Evolutionary conservation across 768 basidiomycete genomes (phyloP).

Genomic region (Trichaptum fuscoviolaceum): DNA sequence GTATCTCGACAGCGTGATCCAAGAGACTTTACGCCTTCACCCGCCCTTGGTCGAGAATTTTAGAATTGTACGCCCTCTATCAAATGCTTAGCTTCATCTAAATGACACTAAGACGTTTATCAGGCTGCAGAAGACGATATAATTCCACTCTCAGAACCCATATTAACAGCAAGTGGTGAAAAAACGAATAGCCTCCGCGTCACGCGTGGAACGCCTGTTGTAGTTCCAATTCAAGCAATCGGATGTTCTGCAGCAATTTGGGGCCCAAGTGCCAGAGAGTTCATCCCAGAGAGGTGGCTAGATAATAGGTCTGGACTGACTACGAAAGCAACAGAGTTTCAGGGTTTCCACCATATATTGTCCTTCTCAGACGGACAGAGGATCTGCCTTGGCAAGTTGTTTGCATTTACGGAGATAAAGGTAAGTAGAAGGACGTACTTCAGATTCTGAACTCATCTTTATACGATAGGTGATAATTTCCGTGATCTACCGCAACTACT

Average conservation of each 20-base stretch:
- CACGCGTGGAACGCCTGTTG: constrained; percentile 42
- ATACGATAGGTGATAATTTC: constrained; percentile 32
- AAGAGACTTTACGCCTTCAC: constrained; percentile 90
- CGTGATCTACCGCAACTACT: constrained; percentile 37
- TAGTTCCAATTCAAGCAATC: constrained; percentile 38
- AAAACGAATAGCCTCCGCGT: constrained; percentile 32
- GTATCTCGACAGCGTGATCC: constrained; percentile 81
- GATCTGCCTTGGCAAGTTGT: constrained; percentile 40
- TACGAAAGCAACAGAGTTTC: constrained; percentile 27
- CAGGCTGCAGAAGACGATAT: constrained; percentile 46
- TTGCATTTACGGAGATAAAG: constrained; percentile 42
- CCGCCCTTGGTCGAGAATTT: constrained; percentile 53
- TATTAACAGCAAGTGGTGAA: constrained; percentile 16
- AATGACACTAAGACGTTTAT: background rate
- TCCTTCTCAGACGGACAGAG: constrained; percentile 42
- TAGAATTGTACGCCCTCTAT: constrained; percentile 27
- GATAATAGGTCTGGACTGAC: constrained; percentile 21
- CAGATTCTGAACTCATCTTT: background rate
- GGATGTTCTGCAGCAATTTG: constrained; percentile 53
- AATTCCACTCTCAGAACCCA: constrained; percentile 49
- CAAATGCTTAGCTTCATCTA: background rate
- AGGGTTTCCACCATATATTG: constrained; percentile 34
- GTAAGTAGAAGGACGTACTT: constrained; percentile 15
- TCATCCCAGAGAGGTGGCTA: constrained; percentile 64
- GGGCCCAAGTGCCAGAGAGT: constrained; percentile 55